Evolutionary conservation across 345 rosid species (phyloP), one percentile per base, ranked within the genome.

Genomic region (Citrus sp.): DNA sequence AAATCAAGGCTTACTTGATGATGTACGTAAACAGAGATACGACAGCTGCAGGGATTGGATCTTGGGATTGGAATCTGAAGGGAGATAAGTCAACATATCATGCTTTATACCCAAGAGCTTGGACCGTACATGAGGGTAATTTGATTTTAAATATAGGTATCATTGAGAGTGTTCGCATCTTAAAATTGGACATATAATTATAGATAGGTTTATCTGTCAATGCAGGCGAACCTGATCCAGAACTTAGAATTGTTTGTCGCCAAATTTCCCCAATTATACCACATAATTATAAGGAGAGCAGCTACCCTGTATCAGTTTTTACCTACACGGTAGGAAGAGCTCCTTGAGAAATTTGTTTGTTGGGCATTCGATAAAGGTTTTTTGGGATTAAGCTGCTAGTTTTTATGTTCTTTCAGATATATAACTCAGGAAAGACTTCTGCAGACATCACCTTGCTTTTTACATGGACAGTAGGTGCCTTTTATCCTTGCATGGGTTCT

Each of bases 201-300:
- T 18, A 40, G 5, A 32, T 37, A 42, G 16, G 30, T 70, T 76
- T 46, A 61, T 81, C 77, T 58, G 28, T 21, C 56, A 80, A 75
- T 86, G 79, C 87, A 94, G 98, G 97, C 77, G 97, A 96, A 86
- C 98, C 98, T 34, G 99, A 94, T 78, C 99, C 98, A 62, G 90
- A 84, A 80, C 97, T 96, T 79, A 90, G 65, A 78, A 90, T 96
- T 70, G 89, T 91, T 76, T 92, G 93, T 82, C 94, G 97, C 77
- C 99, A 96, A 83, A 83, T 96, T 74, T 94, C 99, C 16, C 99
- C 98, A 13, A 67, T 92, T 79, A 91, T 96, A 88, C 99, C 98
- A 66, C 93, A 94, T 72, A 96, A 96, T 78, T 96, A 92, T 80
- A 89, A 85, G 86, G 98, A 96, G 80, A 94, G 95, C 90, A 96